Conservation (phyloP, 1,284 basidiomycete genomes). For the Bondarzewia mesenterica region DNA sequence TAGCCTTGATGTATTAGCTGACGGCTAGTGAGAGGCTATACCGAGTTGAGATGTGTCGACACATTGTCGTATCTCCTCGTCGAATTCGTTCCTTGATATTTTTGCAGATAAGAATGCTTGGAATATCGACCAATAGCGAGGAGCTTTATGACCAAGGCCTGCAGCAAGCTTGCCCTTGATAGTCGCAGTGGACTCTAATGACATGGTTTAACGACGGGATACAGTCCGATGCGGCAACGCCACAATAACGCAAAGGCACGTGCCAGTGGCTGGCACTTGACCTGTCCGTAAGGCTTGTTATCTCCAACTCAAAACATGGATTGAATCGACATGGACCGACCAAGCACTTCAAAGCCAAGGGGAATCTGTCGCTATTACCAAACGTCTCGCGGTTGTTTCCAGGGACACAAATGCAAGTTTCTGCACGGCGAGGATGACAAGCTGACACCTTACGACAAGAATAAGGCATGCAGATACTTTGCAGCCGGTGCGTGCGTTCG, state of each 20-base stretch:
- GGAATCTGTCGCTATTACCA: constrained; percentile 58
- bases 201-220: constrained; percentile 38
- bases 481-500: constrained; percentile 35
- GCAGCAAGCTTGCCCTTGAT: constrained; percentile 59
- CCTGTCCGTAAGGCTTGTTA: not conserved
- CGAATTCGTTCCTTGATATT: constrained; percentile 68
- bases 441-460: constrained; percentile 59
- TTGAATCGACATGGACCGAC: constrained; percentile 12
- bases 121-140: constrained; percentile 54
- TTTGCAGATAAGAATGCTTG: constrained; percentile 59
- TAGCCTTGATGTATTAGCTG: not conserved
- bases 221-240: not conserved
- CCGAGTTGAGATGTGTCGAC: constrained; percentile 58
- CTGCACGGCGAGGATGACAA: constrained; percentile 47
- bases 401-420: constrained; percentile 64
- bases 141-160: constrained; percentile 53
- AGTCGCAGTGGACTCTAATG: constrained; percentile 65
- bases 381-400: constrained; percentile 55
- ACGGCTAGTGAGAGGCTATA: constrained; percentile 20
- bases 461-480: constrained; percentile 60
- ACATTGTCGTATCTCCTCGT: constrained; percentile 54
- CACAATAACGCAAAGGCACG: not conserved
- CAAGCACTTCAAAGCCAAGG: constrained; percentile 34
- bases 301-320: constrained; percentile 9
- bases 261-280: not conserved